A percentile compares a stretch with the other conserved stretches of the same genome.
Evolutionary conservation across 2,329 filamentous ascomycete species (phyloP).

Genomic region (Leptographium galeiforme): DNA sequence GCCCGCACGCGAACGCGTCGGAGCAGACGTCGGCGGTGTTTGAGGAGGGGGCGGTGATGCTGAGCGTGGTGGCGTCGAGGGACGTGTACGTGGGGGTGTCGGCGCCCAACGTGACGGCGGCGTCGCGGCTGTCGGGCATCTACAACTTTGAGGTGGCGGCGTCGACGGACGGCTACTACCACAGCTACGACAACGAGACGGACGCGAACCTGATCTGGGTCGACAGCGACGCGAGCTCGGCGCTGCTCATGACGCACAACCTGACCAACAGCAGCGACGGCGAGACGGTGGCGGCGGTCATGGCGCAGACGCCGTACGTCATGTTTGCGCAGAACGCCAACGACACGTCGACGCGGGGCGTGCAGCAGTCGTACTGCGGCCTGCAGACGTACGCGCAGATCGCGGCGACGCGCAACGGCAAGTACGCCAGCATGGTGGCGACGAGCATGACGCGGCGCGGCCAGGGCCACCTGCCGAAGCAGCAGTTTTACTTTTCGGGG

Average conservation of each 20-base stretch:
- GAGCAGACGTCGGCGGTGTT: constrained; percentile 38
- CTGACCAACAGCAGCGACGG: constrained; percentile 43
- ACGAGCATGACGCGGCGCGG: constrained; percentile 59
- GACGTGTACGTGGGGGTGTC: constrained; percentile 66
- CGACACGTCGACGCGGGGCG: constrained; percentile 47
- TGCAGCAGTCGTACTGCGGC: constrained; percentile 74
- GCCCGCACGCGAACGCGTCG: constrained; percentile 37
- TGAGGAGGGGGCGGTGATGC: constrained; percentile 55
- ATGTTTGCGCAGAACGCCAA: constrained; percentile 60
- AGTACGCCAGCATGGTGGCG: constrained; percentile 30
- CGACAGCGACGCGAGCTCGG: constrained; percentile 69
- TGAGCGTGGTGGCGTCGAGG: constrained; percentile 44
- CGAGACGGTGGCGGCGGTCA: constrained; percentile 35
- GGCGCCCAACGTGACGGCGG: constrained; percentile 49
- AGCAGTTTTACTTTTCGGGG: constrained; percentile 74
- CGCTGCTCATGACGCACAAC: constrained; percentile 66
- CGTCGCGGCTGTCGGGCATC: constrained; percentile 46
- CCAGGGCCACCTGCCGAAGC: constrained; percentile 55
- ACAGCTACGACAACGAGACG: constrained; percentile 42
- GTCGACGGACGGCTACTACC: constrained; percentile 68
- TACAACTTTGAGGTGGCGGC: constrained; percentile 76
- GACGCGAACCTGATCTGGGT: constrained; percentile 58
- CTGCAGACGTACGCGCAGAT: constrained; percentile 54
- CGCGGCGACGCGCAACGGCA: constrained; percentile 40
- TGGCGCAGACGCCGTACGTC: constrained; percentile 51